Percentiles rank a stretch among this genome's conserved stretches.
Conservation (phyloP, 108 stramenopile species). For the Conticribra weissflogii region DNA sequence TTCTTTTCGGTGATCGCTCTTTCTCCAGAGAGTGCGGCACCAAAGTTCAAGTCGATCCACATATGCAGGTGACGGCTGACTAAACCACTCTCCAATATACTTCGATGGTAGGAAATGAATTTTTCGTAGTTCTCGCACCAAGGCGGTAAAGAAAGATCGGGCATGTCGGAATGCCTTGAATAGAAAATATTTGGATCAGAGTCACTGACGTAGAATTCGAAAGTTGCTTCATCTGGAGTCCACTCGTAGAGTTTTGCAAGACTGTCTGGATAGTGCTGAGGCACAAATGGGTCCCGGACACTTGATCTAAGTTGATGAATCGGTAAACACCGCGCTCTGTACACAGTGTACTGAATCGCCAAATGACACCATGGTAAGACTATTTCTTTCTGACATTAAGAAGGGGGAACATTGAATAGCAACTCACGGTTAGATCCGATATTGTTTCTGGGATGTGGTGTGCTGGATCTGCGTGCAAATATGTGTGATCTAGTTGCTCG, state of each 20-base stretch:
- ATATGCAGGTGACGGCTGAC: conserved; percentile 59
- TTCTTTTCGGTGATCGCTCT: conserved; percentile 66
- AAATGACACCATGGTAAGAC: too few relatives aligned
- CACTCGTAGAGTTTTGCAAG: conserved; percentile 66
- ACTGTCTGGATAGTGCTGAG: conserved; percentile 69
- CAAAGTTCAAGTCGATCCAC: conserved; percentile 79
- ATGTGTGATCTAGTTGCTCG: conserved; percentile 72
- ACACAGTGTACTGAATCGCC: conserved; percentile 49
- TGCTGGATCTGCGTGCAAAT: conserved; percentile 50
- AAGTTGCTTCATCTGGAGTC: conserved; percentile 81
- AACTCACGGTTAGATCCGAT: conserved; percentile 60
- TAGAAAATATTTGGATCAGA: conserved; percentile 51
- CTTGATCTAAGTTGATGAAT: conserved; percentile 47
- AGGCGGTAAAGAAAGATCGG: conserved; percentile 35
- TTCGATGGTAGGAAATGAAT: conserved; percentile 54
- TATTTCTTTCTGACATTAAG: too few relatives aligned
- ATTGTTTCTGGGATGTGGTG: conserved; percentile 75
- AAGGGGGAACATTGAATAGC: too few relatives aligned
- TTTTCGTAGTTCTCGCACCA: conserved; percentile 34
- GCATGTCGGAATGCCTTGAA: conserved; percentile 47
- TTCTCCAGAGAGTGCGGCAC: conserved; percentile 54
- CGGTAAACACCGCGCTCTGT: conserved; percentile 58
- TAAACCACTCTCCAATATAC: conserved; percentile 54
- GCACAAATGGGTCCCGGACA: conserved; percentile 62
- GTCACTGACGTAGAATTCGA: conserved; percentile 62